Conservation (phyloP, 139 green algal species). For the Coelastrella sp. region DNA sequence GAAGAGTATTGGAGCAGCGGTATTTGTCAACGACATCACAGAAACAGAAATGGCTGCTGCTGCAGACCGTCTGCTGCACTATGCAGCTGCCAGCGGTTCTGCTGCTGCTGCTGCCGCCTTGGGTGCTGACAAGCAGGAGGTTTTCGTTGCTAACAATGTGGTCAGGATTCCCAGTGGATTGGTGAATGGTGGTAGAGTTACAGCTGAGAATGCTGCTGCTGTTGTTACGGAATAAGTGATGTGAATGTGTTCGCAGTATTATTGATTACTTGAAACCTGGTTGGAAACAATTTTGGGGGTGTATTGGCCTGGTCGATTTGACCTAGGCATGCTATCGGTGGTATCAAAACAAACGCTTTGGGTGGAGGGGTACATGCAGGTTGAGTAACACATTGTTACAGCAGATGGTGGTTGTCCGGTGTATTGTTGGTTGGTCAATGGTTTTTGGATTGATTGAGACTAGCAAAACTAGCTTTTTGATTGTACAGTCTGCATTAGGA, state of each 20-base stretch:
- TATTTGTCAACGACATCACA: conserved; percentile 64
- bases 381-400: too few relatives aligned
- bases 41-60: conserved; percentile 27
- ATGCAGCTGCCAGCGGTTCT: conserved; percentile 11
- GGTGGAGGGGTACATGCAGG: too few relatives aligned
- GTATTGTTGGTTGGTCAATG: too few relatives aligned
- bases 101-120: conserved; percentile 17
- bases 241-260: background rate
- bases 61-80: background rate
- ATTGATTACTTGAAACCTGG: too few relatives aligned
- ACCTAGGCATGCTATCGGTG: too few relatives aligned
- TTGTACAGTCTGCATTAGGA: too few relatives aligned
- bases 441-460: too few relatives aligned
- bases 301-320: too few relatives aligned
- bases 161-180: background rate
- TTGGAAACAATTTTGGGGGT: too few relatives aligned
- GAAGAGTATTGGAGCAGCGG: conserved; percentile 56
- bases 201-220: background rate
- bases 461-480: too few relatives aligned
- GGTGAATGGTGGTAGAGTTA: background rate
- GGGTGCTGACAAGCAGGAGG: background rate
- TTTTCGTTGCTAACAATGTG: background rate
- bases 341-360: too few relatives aligned
- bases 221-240: background rate
- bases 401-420: too few relatives aligned